Percentiles rank a stretch among this genome's conserved stretches.
Conservation (phyloP, 768 basidiomycete species). For the Panaeolus cyanescens region DNA sequence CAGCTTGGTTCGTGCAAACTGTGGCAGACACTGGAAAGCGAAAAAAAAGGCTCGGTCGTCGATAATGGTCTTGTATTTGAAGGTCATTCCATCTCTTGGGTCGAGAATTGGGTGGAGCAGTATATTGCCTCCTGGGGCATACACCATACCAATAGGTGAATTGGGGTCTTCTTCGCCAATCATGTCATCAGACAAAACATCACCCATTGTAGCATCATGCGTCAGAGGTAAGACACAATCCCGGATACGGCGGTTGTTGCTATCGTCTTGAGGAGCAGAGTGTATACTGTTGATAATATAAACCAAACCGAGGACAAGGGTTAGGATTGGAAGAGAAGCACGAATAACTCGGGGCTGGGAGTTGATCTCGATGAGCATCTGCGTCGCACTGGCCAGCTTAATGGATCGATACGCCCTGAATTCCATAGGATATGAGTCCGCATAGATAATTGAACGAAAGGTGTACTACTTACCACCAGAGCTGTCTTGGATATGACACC, state of each 20-base stretch:
- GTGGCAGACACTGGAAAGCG: background rate
- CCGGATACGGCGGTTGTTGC: background rate
- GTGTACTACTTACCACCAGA: too few relatives aligned
- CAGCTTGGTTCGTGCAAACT: background rate
- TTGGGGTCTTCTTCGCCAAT: background rate
- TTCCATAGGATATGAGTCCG: too few relatives aligned
- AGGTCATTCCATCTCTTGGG: background rate
- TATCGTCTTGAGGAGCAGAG: background rate
- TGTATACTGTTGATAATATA: background rate
- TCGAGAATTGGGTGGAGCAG: background rate
- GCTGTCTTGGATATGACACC: too few relatives aligned
- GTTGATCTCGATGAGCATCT: background rate
- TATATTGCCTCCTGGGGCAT: background rate
- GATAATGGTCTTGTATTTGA: background rate
- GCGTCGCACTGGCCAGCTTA: background rate
- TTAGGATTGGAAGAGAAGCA: background rate
- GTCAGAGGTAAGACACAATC: background rate
- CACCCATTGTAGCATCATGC: background rate
- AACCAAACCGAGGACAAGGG: background rate
- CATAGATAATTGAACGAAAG: too few relatives aligned
- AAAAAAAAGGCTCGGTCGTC: background rate
- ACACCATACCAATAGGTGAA: background rate
- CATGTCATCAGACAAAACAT: background rate
- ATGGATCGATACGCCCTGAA: background rate
- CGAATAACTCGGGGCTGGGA: background rate